Base-by-base conservation (phyloP, 1,284 basidiomycete genomes). In the Schizophyllum commune region DNA sequence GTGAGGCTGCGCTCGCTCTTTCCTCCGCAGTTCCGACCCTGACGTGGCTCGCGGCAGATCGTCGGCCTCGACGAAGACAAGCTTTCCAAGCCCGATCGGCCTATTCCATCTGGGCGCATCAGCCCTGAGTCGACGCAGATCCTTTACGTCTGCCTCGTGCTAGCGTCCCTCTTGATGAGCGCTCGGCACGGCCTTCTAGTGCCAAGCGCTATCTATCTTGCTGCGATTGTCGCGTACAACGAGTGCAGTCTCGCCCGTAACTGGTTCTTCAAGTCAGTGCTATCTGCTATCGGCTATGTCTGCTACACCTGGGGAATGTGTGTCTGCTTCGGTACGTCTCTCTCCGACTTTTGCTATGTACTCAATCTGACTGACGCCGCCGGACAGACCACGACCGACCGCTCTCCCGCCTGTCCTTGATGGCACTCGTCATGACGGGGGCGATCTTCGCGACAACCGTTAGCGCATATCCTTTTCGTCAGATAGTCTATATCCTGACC, bases 231-330 rank as follows among this genome's bases (percentile, higher is more conserved):
- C 51, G 59, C 69, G 3, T 74, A 77, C 63, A 70, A 76, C 64
- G 74, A 77, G 58, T 52, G 69, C n/a, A 67, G 63, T 1, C 64
- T 69, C 1, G 67, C 71, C 1, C 58, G 62, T 1, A 71, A 74
- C 61, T 74, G 72, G 71, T 33, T 69, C 17, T 60, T 67, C 32
- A 72, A 73, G 59, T 74, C 72, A 51, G 55, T 67, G 21, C 62
- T 73, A n/a, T 71, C 71, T 53, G 71, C 70, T 4, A 32, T 70
- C 13, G 75, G 73, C 11, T 75, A 71, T 59, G 67, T 70, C 5
- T 60, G 68, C n/a, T 75, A 75, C 33, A 71, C 72, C 57, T 67
- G 69, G 58, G 75, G 75, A 0, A 69, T 72, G 0, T 74, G 72
- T 2, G 64, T 70, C 4, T 67, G 75, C 21, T 67, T 71, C 8